A percentile compares a stretch with the other conserved stretches of the same genome.
These are phyloP conservation scores for Senna tora DNA, from an alignment of 306 rosid genomes.

Conservation along the genomic window DNA sequence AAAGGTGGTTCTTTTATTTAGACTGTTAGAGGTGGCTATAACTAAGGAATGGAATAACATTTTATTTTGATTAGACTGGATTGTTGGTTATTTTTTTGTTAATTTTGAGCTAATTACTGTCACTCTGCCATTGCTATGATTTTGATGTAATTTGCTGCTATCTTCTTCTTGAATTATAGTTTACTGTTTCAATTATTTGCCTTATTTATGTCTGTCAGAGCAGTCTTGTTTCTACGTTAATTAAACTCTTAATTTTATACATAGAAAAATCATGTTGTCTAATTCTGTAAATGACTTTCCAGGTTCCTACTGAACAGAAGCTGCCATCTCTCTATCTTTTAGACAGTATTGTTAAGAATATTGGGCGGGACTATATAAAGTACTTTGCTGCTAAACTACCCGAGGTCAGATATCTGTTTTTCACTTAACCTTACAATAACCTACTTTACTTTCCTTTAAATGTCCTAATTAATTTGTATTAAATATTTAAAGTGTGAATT, in stretches of 20 bases:
- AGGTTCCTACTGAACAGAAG: conserved; percentile 96
- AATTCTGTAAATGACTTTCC: conserved; percentile 46
- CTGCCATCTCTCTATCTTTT: conserved; percentile 96
- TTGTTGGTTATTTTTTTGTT: not conserved
- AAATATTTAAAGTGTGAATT: conserved; percentile 5
- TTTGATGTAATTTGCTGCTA: conserved; percentile 27
- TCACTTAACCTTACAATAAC: conserved; percentile 21
- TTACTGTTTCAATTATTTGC: conserved; percentile 20
- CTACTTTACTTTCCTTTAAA: conserved; percentile 6
- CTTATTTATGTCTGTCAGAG: conserved; percentile 11
- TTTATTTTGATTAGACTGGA: not conserved
- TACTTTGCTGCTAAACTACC: conserved; percentile 80
- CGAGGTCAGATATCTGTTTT: conserved; percentile 77
- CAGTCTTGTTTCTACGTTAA: conserved; percentile 26
- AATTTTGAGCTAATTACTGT: not conserved
- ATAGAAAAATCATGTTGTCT: conserved; percentile 26
- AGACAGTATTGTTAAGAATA: conserved; percentile 99
- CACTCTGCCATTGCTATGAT: not conserved
- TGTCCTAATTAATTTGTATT: conserved; percentile 2
- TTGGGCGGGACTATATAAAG: conserved; percentile 91
- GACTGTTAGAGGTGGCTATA: not conserved
- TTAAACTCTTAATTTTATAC: conserved; percentile 25
- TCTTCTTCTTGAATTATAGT: not conserved
- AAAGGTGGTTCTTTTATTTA: no score
- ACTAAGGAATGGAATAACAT: not conserved